phyloP scores from a whole-genome alignment of 768 basidiomycete genomes.

The Tricholoma saponaceum region DNA sequence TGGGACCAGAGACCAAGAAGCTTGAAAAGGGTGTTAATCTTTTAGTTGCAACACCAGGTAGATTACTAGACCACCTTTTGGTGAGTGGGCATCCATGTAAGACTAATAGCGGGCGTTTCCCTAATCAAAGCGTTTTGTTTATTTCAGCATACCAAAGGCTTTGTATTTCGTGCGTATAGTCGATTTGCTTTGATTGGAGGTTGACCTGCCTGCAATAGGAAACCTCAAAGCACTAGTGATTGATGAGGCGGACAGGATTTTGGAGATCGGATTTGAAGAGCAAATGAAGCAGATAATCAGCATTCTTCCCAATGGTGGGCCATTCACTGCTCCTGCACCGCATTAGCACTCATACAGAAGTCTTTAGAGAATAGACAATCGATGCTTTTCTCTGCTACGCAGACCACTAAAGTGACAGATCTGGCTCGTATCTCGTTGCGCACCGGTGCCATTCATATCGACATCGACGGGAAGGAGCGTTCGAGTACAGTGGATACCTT shows the following conservation, averaged over 20 bases:
- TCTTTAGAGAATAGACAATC: not conserved
- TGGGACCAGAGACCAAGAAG: not conserved
- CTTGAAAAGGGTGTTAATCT: not conserved
- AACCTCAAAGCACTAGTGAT: too few relatives aligned
- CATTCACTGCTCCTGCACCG: too few relatives aligned
- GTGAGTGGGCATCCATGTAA: not conserved
- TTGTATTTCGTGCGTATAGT: too few relatives aligned
- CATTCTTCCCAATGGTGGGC: too few relatives aligned
- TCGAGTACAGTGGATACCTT: too few relatives aligned
- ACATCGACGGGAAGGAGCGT: too few relatives aligned
- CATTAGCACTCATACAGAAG: not conserved
- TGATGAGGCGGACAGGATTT: too few relatives aligned
- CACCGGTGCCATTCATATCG: too few relatives aligned
- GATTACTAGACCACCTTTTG: not conserved
- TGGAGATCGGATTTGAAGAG: too few relatives aligned
- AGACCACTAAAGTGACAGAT: not conserved
- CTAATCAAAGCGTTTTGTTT: not conserved
- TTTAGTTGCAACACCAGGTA: not conserved
- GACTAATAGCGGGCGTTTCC: too few relatives aligned
- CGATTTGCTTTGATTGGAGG: too few relatives aligned
- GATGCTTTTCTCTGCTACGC: not conserved
- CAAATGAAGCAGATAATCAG: not conserved
- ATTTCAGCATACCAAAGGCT: not conserved
- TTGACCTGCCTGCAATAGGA: not conserved
- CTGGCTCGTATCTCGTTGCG: not conserved